Conservation (phyloP, 169 alveolate genomes). For the Eimeria necatrix region DNA sequence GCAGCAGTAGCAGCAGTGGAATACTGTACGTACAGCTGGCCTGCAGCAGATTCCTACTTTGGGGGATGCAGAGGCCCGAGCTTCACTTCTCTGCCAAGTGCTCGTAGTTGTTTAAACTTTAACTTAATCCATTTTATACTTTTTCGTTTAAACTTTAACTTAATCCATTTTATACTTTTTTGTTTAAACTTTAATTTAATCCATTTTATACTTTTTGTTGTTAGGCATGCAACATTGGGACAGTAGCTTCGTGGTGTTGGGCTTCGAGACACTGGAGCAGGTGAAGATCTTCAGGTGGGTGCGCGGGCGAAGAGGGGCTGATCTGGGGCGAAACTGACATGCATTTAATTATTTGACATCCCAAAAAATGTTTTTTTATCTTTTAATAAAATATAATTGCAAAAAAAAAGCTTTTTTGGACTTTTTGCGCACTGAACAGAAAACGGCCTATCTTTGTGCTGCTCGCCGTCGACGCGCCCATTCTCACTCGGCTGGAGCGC, state of each 20-base stretch:
- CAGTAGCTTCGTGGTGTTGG: background rate
- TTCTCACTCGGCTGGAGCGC: slow-evolving; percentile 1
- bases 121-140: background rate
- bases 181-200: background rate
- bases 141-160: too few relatives aligned
- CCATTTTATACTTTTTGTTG: background rate
- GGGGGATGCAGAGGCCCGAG: too few relatives aligned
- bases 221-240: background rate
- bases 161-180: background rate
- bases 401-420: background rate
- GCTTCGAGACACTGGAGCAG: background rate
- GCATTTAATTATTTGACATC: too few relatives aligned
- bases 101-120: too few relatives aligned
- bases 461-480: slow-evolving; percentile 73
- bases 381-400: too few relatives aligned
- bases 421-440: background rate
- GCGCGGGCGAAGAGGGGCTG: too few relatives aligned
- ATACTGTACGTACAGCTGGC: background rate
- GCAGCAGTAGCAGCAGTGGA: background rate
- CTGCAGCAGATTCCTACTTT: too few relatives aligned
- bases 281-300: background rate
- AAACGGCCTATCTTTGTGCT: slow-evolving; percentile 55
- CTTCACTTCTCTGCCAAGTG: too few relatives aligned
- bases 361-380: too few relatives aligned
- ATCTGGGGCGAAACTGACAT: too few relatives aligned